Evolutionary conservation across 1,139 yeast species (phyloP), one percentile per base, ranked within the genome.

Genomic region (Geotrichum carabidarum): DNA sequence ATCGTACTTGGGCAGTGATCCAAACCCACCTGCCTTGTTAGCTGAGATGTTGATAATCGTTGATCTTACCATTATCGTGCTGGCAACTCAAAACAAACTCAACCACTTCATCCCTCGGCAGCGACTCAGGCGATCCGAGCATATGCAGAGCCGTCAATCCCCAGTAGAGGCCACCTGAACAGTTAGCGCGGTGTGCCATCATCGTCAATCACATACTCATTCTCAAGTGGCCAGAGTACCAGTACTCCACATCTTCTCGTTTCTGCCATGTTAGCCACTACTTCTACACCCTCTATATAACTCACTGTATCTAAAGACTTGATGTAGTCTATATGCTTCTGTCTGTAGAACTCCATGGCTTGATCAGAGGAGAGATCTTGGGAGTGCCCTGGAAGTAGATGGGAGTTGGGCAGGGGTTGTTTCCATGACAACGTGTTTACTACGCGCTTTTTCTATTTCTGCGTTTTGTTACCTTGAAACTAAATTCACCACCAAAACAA

Each of bases 221-320:
- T 44, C 97, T 78, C 53, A 93, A 76, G 68, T 93, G 98, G 65
- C 94, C 98, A 30, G 90, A 81, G 54, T 91, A 72, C 94, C 96
- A 90, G 70, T 89, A 91, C 63, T 86, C 94, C 54, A 84, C 78
- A 57, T 79, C 84, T 53, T 81, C 77, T 31, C 74, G 72, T 51
- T 75, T 73, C 55, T 75, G 32, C 41, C 30, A 22, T 31, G 37
- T 36, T 34, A n/a, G 40, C n/a, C 30, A 40, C 37, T 15, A 8
- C n/a, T n/a, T 6, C 40, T 11, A 17, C 48, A 14, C 41, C 15
- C 8, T 11, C 2, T 31, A 8, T 22, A 32, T 27, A 12, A 45
- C 68, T 12, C 51, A 67, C 70, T n/a, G 62, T 68, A 60, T 82
- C 82, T 38, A 83, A 68, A 1, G 78, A 68, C 53, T 75, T 70